phyloP scores from a whole-genome alignment of 169 alveolate species.

The Plasmodium chabaudi region DNA sequence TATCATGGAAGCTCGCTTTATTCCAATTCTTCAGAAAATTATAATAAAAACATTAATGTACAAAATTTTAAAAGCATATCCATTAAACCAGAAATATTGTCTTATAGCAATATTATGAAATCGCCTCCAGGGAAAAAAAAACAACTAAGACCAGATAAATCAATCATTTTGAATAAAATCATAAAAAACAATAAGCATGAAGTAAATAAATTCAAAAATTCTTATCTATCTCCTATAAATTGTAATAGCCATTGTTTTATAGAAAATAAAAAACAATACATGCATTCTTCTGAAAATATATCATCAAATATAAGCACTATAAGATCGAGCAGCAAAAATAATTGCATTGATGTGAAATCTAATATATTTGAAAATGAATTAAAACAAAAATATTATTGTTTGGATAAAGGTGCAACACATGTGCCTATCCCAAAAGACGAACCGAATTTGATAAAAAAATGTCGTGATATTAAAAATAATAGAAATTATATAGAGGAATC shows the following conservation, averaged over 20 bases:
- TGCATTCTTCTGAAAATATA: not conserved
- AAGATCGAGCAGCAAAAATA: not conserved
- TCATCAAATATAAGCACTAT: not conserved
- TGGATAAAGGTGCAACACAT: not conserved
- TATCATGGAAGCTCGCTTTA: not conserved
- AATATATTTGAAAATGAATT: conserved; percentile 14
- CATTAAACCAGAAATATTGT: not conserved
- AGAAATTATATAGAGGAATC: not conserved
- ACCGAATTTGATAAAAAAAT: not conserved
- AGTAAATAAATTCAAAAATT: not conserved
- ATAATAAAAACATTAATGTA: not conserved
- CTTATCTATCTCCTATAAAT: not conserved
- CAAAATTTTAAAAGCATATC: not conserved
- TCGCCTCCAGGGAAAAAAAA: conserved; percentile 65
- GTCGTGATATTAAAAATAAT: not conserved
- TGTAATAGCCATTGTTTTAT: not conserved
- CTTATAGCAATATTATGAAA: not conserved
- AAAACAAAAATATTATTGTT: not conserved
- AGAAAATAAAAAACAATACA: not conserved
- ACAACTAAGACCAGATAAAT: conserved; percentile 16
- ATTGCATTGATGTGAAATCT: conserved; percentile 14
- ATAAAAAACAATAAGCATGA: not conserved
- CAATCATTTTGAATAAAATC: conserved; percentile 39
- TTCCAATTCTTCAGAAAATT: not conserved
- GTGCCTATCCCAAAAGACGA: conserved; percentile 8